Evolutionary conservation across 139 green algal species (phyloP).

Genomic region (Micractinium sp.): DNA sequence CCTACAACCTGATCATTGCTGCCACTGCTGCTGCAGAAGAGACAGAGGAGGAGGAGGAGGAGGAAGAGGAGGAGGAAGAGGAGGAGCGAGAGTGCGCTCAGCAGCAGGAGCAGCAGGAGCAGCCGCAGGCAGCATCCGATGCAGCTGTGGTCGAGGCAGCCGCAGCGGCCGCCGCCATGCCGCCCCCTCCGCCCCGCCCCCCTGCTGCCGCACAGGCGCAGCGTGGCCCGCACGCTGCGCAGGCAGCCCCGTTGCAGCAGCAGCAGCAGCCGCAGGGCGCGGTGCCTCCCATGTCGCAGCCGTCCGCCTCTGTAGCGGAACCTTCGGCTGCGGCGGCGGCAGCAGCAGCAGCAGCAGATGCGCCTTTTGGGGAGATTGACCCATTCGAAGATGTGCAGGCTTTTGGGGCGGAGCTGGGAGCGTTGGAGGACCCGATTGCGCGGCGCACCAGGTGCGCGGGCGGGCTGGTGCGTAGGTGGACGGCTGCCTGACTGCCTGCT

Average conservation of each 20-base stretch:
- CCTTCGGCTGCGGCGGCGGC: neutral
- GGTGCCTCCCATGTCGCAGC: neutral
- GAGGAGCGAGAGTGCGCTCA: neutral
- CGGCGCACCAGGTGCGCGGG: neutral
- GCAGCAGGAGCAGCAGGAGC: neutral
- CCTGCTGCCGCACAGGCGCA: neutral
- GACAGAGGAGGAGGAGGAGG: neutral
- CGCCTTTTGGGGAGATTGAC: neutral
- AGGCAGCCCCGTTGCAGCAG: neutral
- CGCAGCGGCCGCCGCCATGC: neutral
- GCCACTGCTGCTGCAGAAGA: neutral
- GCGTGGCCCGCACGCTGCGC: neutral
- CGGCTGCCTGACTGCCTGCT: neutral
- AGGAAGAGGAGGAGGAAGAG: neutral
- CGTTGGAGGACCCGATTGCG: conserved; percentile 21
- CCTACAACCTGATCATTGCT: neutral
- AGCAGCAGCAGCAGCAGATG: neutral
- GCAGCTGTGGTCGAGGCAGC: neutral
- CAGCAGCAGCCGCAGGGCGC: neutral
- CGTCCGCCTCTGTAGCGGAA: neutral
- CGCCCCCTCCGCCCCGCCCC: conserved; percentile 12
- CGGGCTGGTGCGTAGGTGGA: neutral
- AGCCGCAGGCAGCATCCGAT: neutral
- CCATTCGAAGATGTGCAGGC: conserved; percentile 12
- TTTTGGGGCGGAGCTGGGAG: conserved; percentile 29